phyloP scores from a whole-genome alignment of 129 eudicot species.

The Helianthus tuberosus region DNA sequence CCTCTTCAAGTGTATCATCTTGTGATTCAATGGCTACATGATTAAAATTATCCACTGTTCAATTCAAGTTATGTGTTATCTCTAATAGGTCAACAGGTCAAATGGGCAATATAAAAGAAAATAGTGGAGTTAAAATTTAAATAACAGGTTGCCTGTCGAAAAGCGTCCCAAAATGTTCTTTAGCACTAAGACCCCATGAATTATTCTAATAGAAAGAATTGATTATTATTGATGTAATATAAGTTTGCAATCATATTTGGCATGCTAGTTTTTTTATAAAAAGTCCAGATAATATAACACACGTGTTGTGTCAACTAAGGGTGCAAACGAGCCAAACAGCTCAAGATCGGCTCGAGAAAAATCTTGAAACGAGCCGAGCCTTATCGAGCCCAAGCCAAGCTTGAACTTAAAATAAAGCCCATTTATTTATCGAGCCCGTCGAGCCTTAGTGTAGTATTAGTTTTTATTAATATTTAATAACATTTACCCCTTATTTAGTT shows the following conservation, averaged over 20 bases:
- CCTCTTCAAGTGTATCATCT: constrained; percentile 70
- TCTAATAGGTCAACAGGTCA: not conserved
- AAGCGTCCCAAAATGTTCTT: not conserved
- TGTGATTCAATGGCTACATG: constrained; percentile 50
- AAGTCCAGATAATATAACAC: not conserved
- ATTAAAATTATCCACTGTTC: constrained; percentile 13
- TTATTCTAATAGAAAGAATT: not conserved
- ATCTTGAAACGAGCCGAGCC: no score
- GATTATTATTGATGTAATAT: not conserved
- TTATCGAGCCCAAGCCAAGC: no score
- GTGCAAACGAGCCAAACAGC: no score
- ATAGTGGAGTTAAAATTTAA: not conserved
- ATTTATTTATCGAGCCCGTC: no score
- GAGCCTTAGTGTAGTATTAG: no score
- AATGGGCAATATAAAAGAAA: not conserved
- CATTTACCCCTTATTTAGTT: no score
- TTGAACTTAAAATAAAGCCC: no score
- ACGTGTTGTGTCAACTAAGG: not conserved
- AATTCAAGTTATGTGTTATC: not conserved
- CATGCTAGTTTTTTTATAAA: not conserved
- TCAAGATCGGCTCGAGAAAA: no score
- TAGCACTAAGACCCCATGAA: constrained; percentile 6
- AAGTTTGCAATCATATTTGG: not conserved
- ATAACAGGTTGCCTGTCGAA: not conserved
- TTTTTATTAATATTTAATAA: no score